These are phyloP conservation scores for Protomyces arabidopsidicola DNA, from an alignment of 1,139 yeast species.

Conservation along the genomic window DNA sequence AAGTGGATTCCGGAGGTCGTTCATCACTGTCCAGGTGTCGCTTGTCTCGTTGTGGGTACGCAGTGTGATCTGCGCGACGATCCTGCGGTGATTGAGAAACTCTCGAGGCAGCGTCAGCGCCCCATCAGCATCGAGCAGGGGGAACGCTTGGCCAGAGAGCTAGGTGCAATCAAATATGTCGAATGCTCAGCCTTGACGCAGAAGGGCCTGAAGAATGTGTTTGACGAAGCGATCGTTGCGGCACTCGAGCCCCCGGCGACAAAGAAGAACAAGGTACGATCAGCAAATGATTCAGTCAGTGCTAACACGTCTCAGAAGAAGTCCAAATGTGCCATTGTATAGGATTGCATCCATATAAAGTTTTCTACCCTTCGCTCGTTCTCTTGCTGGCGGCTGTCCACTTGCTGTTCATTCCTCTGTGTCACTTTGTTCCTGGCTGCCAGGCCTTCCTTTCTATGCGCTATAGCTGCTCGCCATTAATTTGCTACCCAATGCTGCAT, in stretches of 20 bases:
- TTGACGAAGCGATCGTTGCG: constrained; percentile 89
- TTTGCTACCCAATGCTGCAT: no score
- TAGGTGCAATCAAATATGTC: constrained; percentile 91
- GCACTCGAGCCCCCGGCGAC: constrained; percentile 40
- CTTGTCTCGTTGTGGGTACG: constrained; percentile 92
- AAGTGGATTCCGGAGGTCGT: constrained; percentile 98
- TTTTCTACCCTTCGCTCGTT: neutral
- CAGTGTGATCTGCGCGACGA: constrained; percentile 93
- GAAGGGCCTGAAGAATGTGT: constrained; percentile 89
- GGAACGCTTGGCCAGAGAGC: constrained; percentile 84
- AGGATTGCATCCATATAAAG: constrained; percentile 33
- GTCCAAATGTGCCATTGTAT: constrained; percentile 62
- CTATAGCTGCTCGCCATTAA: no score
- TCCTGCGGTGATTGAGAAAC: constrained; percentile 79
- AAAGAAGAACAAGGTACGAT: constrained; percentile 28
- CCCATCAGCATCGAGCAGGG: constrained; percentile 88
- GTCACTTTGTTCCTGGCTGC: neutral
- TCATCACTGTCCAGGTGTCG: constrained; percentile 97
- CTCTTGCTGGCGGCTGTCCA: neutral
- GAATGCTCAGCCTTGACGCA: constrained; percentile 98
- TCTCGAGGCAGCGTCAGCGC: constrained; percentile 81
- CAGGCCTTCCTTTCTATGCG: neutral
- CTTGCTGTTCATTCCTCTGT: neutral
- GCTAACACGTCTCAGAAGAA: constrained; percentile 31
- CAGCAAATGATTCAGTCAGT: neutral